These are phyloP conservation scores for Agarophyton chilense DNA, from an alignment of 23 red algal genomes.

Conservation along the genomic window DNA sequence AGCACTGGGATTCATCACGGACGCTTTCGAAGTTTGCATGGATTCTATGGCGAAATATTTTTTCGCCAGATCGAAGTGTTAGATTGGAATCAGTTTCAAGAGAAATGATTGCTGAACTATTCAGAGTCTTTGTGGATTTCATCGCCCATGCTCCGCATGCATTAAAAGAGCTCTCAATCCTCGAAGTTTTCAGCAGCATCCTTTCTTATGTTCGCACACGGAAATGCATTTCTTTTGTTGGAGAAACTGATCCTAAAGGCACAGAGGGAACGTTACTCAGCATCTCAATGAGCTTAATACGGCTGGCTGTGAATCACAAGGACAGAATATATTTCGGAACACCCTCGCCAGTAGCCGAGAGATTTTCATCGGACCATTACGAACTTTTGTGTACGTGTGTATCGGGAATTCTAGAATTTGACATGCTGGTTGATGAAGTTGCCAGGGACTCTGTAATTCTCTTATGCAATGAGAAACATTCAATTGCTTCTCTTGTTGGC, in stretches of 20 bases:
- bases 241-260: not conserved
- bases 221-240: not conserved
- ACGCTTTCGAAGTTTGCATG: not conserved
- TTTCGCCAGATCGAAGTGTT: not conserved
- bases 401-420: constrained; percentile 26
- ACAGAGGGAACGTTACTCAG: not conserved
- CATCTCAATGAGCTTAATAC: not conserved
- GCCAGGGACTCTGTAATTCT: not conserved
- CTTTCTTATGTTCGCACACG: not conserved
- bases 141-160: not conserved
- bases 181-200: not conserved
- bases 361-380: not conserved
- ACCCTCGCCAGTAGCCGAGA: not conserved
- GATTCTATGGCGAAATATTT: not conserved
- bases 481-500: constrained; percentile 1
- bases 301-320: not conserved
- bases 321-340: not conserved
- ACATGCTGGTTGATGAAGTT: constrained; percentile 32
- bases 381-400: not conserved
- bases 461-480: not conserved
- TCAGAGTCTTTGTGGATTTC: not conserved
- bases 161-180: not conserved
- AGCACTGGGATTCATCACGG: not conserved
- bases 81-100: not conserved
- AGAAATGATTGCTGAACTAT: not conserved